Evolutionary conservation across 2,329 filamentous ascomycete genomes (phyloP), one percentile per base, ranked within the genome.

Genomic region (Colletotrichum sp.): DNA sequence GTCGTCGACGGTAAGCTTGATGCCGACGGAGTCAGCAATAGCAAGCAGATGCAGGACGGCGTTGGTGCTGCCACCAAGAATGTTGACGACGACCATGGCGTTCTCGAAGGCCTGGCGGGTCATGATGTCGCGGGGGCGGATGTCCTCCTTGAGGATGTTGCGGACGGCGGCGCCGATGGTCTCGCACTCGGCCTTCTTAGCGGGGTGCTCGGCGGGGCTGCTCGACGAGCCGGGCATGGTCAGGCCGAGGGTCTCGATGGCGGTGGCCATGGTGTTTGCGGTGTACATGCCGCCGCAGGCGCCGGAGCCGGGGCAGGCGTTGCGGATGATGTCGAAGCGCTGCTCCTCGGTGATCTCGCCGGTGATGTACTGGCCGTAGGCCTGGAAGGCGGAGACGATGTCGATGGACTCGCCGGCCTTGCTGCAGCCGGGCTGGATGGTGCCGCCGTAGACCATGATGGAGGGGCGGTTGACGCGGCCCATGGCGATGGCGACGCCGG

Each of bases 381-480:
- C 94, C 88, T 99, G 97, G 92, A 99, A 99, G 59, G 97, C 97
- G 66, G 96, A 98, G 76, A 99, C 95, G 69, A 99, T 98, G 84
- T 99, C 96, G 80, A 98, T 95, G 75, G 93, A 88, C 79, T 94
- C 89, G 80, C 96, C 95, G 67, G 90, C 91, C 81, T 89, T 90
- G 72, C 94, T 95, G 87, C 96, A 98, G 63, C 97, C 97, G 48
- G 97, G 95, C 84, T 95, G 93, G 84, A 99, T 99, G 57, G 95
- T 96, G 65, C 97, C 97, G 80, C 97, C 97, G 83, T 99, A 99
- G 34, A 99, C 95, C 97, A 99, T 99, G 83, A 99, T 90, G 81
- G 95, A 96, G 34, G 97, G 97, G 63, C 97, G 90, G 89, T 99
- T 99, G 79, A 98, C 93, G 80, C 97, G 92, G 48, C 96, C 96